Evolutionary conservation across 805 yeast genomes (phyloP), one percentile per base, ranked within the genome.

Genomic region (Candida multigemmis): DNA sequence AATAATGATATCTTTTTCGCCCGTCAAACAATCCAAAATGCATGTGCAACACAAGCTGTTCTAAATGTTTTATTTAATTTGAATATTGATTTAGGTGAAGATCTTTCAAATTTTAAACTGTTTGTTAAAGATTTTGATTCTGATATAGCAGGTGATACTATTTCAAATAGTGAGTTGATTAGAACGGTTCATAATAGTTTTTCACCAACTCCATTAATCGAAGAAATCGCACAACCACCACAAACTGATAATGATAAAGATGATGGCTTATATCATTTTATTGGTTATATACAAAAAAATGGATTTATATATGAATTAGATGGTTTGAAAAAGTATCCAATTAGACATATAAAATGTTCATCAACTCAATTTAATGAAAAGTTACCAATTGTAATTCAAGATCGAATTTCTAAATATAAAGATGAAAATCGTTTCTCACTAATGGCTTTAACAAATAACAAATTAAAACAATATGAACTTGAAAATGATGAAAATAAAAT

Each of bases 41-140:
- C 84, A 3, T 77, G 84, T 48, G 84, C 78, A n/a, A 77, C 84
- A 1, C 80, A 72, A 40, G 84, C 83, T 1, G 76, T 77, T 13
- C 53, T 77, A 31, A 71, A 74, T 30, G 52, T 74, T 6, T 48
- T 77, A 28, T 38, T 77, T 32, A 53, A 59, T 27, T 33, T 42
- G 6, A 17, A 26, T n/a, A 30, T 74, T 8, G 59, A 60, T 2
- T 29, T 75, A 3, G 83, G 84, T 1, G 47, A 47, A 1, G 71
- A 66, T 19, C 50, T 77, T 31, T 16, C 34, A 3, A 60, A 64
- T 30, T 68, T 76, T 45, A 60, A 60, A 32, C 50, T 51, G 27
- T 77, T 77, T 43, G 68, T 67, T 0, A 44, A 50, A 1, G 66
- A 61, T 0, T 73, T 77, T 38, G 82, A 74, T 38, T 51, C 77